A percentile compares a stretch with the other conserved stretches of the same genome.
These are phyloP conservation scores for Alternaria gansuensis DNA, from an alignment of 2,329 filamentous ascomycete species.

Conservation along the genomic window DNA sequence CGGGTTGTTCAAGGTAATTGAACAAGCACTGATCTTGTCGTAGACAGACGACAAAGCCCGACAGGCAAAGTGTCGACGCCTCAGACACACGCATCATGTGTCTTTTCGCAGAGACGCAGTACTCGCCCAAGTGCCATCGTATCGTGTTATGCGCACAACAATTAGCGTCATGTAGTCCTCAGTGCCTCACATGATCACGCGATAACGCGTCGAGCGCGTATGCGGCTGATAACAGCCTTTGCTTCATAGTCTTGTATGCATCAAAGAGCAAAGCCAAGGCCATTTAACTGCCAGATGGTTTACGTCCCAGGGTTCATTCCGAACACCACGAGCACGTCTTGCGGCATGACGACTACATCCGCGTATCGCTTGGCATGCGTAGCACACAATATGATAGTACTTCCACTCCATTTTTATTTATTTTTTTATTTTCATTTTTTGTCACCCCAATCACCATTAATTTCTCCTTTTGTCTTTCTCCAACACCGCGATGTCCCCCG, in stretches of 20 bases:
- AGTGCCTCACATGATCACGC: constrained; percentile 10
- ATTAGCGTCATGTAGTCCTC: neutral
- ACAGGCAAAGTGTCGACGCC: neutral
- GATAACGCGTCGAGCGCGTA: constrained; percentile 3
- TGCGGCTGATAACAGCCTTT: neutral
- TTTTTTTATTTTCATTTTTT: neutral
- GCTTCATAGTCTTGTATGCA: neutral
- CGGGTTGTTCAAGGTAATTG: neutral
- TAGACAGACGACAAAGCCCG: neutral
- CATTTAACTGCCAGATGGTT: neutral
- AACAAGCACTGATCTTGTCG: constrained; percentile 9
- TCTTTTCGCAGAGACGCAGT: no score
- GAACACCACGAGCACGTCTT: no score
- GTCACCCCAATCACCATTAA: neutral
- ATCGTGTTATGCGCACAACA: neutral
- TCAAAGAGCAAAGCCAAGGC: neutral
- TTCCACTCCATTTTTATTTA: neutral
- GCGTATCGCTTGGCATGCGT: neutral
- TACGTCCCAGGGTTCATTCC: neutral
- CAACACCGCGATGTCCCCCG: neutral
- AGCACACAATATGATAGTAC: neutral
- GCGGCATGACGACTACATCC: neutral
- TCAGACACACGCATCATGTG: neutral
- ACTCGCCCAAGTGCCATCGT: neutral
- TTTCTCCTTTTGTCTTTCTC: neutral